A percentile compares a stretch with the other conserved stretches of the same genome.
Conservation (phyloP, 2,329 filamentous ascomycete species). For the Polytolypa hystricis region DNA sequence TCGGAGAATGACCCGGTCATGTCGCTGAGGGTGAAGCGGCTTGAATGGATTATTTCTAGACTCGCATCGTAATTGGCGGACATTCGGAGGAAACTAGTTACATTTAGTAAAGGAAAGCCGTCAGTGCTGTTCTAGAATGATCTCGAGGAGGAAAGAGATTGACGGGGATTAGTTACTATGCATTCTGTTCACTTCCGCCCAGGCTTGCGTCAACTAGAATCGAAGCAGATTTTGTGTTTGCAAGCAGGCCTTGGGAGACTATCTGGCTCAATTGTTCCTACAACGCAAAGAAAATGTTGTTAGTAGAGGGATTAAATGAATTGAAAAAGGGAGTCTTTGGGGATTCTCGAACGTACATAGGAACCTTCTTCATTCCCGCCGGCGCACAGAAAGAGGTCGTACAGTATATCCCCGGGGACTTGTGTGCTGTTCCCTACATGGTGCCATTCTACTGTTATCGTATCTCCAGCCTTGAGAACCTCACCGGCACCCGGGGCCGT, state of each 20-base stretch:
- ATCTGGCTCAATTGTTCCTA: conserved; percentile 34
- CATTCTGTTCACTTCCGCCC: conserved; percentile 39
- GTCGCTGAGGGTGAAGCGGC: conserved; percentile 51
- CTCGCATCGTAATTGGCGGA: conserved; percentile 44
- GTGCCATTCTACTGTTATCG: conserved; percentile 46
- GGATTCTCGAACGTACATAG: conserved; percentile 29
- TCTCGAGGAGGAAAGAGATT: neutral
- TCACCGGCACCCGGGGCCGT: conserved; percentile 42
- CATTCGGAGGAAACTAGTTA: conserved; percentile 47
- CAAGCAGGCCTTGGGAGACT: conserved; percentile 26
- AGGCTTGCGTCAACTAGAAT: conserved; percentile 34
- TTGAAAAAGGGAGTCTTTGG: no score
- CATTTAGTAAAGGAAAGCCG: no score
- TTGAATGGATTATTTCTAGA: conserved; percentile 47
- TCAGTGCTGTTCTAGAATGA: conserved; percentile 12
- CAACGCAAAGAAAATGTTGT: no score
- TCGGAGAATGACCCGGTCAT: conserved; percentile 52
- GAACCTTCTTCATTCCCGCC: conserved; percentile 44
- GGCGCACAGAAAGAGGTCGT: conserved; percentile 49
- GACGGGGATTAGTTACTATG: conserved; percentile 39
- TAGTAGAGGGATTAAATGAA: neutral
- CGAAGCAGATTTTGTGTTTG: conserved; percentile 32
- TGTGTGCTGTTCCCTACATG: conserved; percentile 42
- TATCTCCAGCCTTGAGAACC: conserved; percentile 37
- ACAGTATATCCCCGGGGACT: conserved; percentile 41